Percentiles rank a stretch among this genome's conserved stretches.
These are phyloP conservation scores for Striga hermonthica DNA, from an alignment of 305 asterid genomes.

Conservation along the genomic window DNA sequence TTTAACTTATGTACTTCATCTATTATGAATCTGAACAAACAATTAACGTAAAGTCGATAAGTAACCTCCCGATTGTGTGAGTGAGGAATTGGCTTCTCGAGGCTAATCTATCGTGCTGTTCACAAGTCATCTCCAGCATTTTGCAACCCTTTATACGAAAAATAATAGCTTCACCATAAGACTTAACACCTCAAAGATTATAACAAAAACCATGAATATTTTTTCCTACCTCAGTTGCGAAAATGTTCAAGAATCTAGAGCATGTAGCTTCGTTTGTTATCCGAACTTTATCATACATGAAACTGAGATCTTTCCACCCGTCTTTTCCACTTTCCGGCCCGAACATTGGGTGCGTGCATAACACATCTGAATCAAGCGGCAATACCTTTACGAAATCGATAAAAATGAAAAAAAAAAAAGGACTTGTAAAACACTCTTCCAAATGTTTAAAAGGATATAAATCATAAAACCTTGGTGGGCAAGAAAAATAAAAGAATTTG, in stretches of 20 bases:
- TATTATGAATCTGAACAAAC: not conserved
- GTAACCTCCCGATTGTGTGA: slow-evolving; percentile 83
- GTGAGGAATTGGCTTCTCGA: slow-evolving; percentile 83
- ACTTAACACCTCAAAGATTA: too few species aligned
- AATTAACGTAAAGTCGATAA: not conserved
- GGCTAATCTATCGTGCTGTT: slow-evolving; percentile 73
- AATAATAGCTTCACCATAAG: not conserved
- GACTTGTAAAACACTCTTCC: not conserved
- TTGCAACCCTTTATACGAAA: slow-evolving; percentile 63
- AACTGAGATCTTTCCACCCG: slow-evolving; percentile 70
- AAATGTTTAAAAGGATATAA: slow-evolving; percentile 2
- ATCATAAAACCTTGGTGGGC: not conserved
- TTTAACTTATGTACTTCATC: not conserved
- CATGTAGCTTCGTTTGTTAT: slow-evolving; percentile 54
- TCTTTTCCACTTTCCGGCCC: slow-evolving; percentile 87
- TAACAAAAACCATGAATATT: not conserved
- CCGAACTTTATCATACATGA: slow-evolving; percentile 71
- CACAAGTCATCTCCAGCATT: slow-evolving; percentile 86
- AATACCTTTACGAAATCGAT: slow-evolving; percentile 44
- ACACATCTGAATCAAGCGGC: slow-evolving; percentile 68
- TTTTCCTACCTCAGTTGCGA: slow-evolving; percentile 59
- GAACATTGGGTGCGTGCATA: slow-evolving; percentile 96
- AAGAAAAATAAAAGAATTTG: not conserved
- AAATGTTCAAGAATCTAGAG: slow-evolving; percentile 63
- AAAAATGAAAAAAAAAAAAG: slow-evolving; percentile 10